Base-by-base conservation (phyloP, 495 filamentous ascomycete genomes). In the Penicillium coffeae region DNA sequence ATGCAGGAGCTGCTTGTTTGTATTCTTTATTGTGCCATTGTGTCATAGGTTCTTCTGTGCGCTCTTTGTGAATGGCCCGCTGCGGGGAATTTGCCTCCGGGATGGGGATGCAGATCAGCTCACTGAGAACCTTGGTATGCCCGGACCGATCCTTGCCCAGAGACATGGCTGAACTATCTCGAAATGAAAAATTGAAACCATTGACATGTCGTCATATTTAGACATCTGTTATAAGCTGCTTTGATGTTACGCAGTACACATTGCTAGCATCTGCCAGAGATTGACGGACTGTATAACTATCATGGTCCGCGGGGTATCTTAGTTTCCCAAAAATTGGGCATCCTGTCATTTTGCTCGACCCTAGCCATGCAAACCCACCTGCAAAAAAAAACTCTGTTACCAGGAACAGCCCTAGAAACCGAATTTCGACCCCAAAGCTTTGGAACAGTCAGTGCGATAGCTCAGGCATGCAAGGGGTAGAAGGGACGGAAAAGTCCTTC, bases 341-440 rank as follows among this genome's bases (percentile, higher is more conserved):
- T 10, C 25, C 25, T 30, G 25, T 19, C 18, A 37, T 9, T 43
- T 37, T 25, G 32, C 13, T 15, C 21, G 22, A 45, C 3, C 30
- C 32, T 8, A 32, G 32, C 44, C 30, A 38, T 12, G 43, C 33
- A 18, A 13, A n/a, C 37, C 25, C 16, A 35, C 9, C 19, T 30
- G 45, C 27, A 25, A 21, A 3, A 9, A 38, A 38, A 45, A 35
- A 45, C 13, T 16, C 8, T 42, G 10, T 32, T 30, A 13, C 30
- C 14, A 15, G 34, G 9, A 21, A 8, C 15, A 52, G 47, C 35
- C 38, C 50, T 60, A 71, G 18, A 70, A 48, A 5, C 68, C 72
- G 44, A 75, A 75, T 47, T 75, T 75, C 20, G 72, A 72, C 6
- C 72, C 70, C 39, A 75, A 47, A 0, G 52, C 72, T n/a, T n/a